Evolutionary conservation across 2,329 filamentous ascomycete genomes (phyloP), one percentile per base, ranked within the genome.

Genomic region (Knufia petricola): DNA sequence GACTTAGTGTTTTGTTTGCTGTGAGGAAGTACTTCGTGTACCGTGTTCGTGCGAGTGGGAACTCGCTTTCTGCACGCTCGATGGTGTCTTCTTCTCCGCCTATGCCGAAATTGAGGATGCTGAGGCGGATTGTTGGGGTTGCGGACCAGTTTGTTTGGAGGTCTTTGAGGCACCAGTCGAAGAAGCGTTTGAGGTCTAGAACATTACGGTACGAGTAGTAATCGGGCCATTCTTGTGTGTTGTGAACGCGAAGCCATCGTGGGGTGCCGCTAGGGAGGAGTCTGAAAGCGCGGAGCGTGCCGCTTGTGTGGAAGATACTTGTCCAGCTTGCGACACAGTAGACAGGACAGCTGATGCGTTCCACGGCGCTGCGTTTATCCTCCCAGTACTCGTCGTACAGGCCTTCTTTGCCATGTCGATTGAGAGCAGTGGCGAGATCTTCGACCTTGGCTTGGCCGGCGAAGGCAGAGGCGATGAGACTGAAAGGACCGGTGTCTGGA

Each of bases 1-100:
- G 24, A 19, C n/a, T 64, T 1, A 81, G 64, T 2, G 61, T 57
- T 8, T 65, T 58, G 1, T 73, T 65, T 0, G 74, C 66, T 0
- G 73, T 76, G 10, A 85, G 71, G 59, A 76, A 78, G 61, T 72
- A 83, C 8, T 72, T 75, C 0, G 72, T 80, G 59, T 84, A 86
- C 50, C 74, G 60, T 1, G 82, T 86, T 24, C 79, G 65, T 1
- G 79, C 71, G 42, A 85, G 78, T 0, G 82, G 83, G 82, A 82
- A 87, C 45, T 78, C 77, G 3, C 61, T 66, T 60, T 85, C 82
- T 1, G 69, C 68, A 1, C 82, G 69, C 17, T 51, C 50, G 9
- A 49, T 15, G 6, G 36, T 38, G 10, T 41, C 37, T 15, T 43
- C 23, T 43, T 42, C 19, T 4, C 13, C 20, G 10, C 39, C 26